Percentiles rank a stretch among this genome's conserved stretches.
These are phyloP conservation scores for Tardiomyces blankii DNA, from an alignment of 1,139 yeast species.

Conservation along the genomic window DNA sequence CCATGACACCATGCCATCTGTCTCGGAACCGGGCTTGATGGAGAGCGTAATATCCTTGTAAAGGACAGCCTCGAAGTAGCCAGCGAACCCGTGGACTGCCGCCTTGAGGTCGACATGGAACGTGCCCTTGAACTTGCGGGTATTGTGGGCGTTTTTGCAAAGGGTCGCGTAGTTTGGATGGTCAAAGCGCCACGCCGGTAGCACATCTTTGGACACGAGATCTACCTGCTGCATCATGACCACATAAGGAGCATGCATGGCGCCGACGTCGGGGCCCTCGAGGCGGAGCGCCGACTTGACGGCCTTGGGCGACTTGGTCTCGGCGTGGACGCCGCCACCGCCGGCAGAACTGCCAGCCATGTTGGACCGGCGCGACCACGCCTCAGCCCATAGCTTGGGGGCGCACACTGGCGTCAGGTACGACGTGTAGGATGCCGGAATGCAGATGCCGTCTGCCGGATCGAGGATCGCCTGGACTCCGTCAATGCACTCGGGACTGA, in stretches of 20 bases:
- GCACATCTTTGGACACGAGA: slow-evolving; percentile 15
- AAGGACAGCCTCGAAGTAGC: slow-evolving; percentile 58
- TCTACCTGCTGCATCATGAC: slow-evolving; percentile 45
- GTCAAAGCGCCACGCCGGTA: slow-evolving; percentile 21
- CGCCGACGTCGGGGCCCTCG: slow-evolving; percentile 1
- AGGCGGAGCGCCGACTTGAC: neutral
- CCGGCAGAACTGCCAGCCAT: slow-evolving; percentile 1
- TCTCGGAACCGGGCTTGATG: slow-evolving; percentile 39
- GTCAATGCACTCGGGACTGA: slow-evolving; percentile 66
- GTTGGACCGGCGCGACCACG: slow-evolving; percentile 4
- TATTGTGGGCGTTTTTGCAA: slow-evolving; percentile 19
- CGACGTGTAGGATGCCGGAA: slow-evolving; percentile 55
- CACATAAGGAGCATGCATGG: slow-evolving; percentile 46
- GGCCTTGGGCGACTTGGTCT: neutral
- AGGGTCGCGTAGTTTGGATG: slow-evolving; percentile 12
- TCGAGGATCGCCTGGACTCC: slow-evolving; percentile 23
- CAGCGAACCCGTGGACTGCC: slow-evolving; percentile 61
- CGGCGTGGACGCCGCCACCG: neutral
- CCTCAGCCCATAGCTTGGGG: slow-evolving; percentile 33
- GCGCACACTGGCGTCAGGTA: slow-evolving; percentile 56
- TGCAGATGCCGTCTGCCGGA: slow-evolving; percentile 33
- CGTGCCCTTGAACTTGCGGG: slow-evolving; percentile 23
- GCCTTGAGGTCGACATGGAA: slow-evolving; percentile 36
- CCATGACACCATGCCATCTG: slow-evolving; percentile 55
- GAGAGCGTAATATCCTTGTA: slow-evolving; percentile 49